Evolutionary conservation across 805 yeast species (phyloP), one percentile per base, ranked within the genome.

Genomic region (Sungouiella thailandica): DNA sequence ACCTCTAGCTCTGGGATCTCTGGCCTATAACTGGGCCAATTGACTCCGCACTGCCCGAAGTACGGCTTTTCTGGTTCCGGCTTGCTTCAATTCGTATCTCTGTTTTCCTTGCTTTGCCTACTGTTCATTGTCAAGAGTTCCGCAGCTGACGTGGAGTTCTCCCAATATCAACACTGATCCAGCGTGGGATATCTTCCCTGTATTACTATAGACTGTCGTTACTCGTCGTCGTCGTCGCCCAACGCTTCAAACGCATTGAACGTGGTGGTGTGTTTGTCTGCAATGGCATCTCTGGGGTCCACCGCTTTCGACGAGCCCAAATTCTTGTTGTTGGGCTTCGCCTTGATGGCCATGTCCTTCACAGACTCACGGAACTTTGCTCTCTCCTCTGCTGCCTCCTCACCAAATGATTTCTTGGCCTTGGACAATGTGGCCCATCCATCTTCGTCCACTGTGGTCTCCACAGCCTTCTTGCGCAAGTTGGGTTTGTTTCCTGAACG

Each of bases 241-340:
- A 84, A 74, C 17, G 90, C 90, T 47, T 80, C 88, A 57, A 84
- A 84, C 4, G 93, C 90, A 58, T 84, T 84, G 70, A 83, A 84
- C 14, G 75, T 69, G 28, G 70, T 68, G 41, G 76, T 75, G 41
- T 75, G 82, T 43, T 79, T 75, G 43, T 80, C 86, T 25, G 86
- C 77, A 48, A 76, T 68, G 39, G 78, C 70, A 55, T 83, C 90
- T 55, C 81, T 76, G 14, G 83, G 68, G 51, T 82, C 88, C 31
- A 76, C 82, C 16, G 87, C 81, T 59, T 78, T 81, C 26, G 83
- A 76, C 12, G 85, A 76, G 6, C 85, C 76, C 55, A 83, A 78
- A 57, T 80, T 80, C 56, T 82, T 81, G 57, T 78, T 80, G 62
- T 78, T 80, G 39, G 90, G 84, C 54, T 74, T 79, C 38, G 74